These are phyloP conservation scores for Clavulina sp. DNA, from an alignment of 768 basidiomycete genomes.

Conservation along the genomic window DNA sequence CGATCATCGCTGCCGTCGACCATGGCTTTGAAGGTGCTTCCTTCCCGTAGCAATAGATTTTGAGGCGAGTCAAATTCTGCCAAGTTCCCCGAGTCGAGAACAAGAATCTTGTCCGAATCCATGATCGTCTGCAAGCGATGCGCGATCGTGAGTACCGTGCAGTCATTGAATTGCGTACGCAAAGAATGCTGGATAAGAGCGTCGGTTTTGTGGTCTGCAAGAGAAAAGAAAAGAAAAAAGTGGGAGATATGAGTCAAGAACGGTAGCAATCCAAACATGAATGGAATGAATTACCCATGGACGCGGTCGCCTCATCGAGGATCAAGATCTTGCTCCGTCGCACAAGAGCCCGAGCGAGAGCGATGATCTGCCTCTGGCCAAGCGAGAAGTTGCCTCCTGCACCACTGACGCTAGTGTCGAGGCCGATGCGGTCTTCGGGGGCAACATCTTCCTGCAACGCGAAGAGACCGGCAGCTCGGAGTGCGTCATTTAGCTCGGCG, in stretches of 20 bases:
- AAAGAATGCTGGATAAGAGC: constrained; percentile 38
- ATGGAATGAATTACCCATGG: constrained; percentile 20
- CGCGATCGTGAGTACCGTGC: constrained; percentile 41
- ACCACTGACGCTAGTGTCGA: constrained; percentile 29
- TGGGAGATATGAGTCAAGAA: not conserved
- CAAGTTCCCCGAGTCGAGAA: no score
- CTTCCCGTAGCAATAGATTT: constrained; percentile 42
- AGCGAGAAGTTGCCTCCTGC: constrained; percentile 34
- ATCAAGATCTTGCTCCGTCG: constrained; percentile 39
- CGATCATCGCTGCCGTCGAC: no score
- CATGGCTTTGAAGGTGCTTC: constrained; percentile 22
- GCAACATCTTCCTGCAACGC: constrained; percentile 22
- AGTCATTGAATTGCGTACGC: constrained; percentile 27
- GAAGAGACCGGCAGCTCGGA: constrained; percentile 19
- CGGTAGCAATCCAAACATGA: not conserved
- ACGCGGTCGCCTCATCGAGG: constrained; percentile 38
- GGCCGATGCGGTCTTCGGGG: constrained; percentile 21
- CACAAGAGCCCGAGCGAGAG: constrained; percentile 40
- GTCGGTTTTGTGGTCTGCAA: constrained; percentile 38
- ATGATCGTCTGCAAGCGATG: constrained; percentile 39
- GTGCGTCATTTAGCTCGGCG: constrained; percentile 12
- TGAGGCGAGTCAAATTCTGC: constrained; percentile 50
- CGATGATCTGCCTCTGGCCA: constrained; percentile 46
- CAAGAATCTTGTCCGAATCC: no score
- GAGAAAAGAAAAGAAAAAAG: not conserved